A percentile compares a stretch with the other conserved stretches of the same genome.
Evolutionary conservation across 2,329 filamentous ascomycete species (phyloP).

Genomic region (Coniochaeta sp.): DNA sequence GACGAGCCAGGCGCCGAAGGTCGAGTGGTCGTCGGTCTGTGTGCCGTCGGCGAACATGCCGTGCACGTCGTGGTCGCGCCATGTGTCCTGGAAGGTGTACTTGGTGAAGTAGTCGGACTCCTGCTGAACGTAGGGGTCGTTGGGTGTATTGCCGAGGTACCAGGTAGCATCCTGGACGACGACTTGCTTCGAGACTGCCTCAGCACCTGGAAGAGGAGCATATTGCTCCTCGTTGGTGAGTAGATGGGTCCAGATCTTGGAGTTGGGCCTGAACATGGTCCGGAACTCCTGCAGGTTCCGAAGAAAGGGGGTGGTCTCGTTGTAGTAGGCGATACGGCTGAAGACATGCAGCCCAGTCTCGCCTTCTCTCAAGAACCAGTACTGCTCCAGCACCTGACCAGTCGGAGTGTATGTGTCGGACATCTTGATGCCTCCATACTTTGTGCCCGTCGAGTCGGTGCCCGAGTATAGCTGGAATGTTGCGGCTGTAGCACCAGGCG

Average conservation of each 20-base stretch:
- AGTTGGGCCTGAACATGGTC: slow-evolving; percentile 54
- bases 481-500: slow-evolving; percentile 42
- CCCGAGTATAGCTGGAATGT: slow-evolving; percentile 44
- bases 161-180: slow-evolving; percentile 59
- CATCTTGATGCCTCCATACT: slow-evolving; percentile 53
- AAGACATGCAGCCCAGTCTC: slow-evolving; percentile 59
- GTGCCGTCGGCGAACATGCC: slow-evolving; percentile 35
- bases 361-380: slow-evolving; percentile 56
- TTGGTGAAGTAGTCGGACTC: slow-evolving; percentile 60
- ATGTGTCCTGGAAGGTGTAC: slow-evolving; percentile 54
- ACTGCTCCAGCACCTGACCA: slow-evolving; percentile 54
- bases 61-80: slow-evolving; percentile 51
- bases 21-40: slow-evolving; percentile 38
- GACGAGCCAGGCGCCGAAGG: slow-evolving; percentile 56
- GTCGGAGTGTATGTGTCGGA: slow-evolving; percentile 51
- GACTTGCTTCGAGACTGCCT: slow-evolving; percentile 32
- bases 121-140: slow-evolving; percentile 48
- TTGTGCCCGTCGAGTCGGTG: slow-evolving; percentile 38
- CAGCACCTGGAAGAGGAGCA: slow-evolving; percentile 41
- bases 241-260: slow-evolving; percentile 54
- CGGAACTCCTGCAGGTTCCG: slow-evolving; percentile 55
- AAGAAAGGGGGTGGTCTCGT: slow-evolving; percentile 46
- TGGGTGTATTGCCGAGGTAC: slow-evolving; percentile 46
- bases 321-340: slow-evolving; percentile 52
- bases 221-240: slow-evolving; percentile 48